Conservation (phyloP, 2,329 filamentous ascomycete genomes). For the Boeremia lycopersici region DNA sequence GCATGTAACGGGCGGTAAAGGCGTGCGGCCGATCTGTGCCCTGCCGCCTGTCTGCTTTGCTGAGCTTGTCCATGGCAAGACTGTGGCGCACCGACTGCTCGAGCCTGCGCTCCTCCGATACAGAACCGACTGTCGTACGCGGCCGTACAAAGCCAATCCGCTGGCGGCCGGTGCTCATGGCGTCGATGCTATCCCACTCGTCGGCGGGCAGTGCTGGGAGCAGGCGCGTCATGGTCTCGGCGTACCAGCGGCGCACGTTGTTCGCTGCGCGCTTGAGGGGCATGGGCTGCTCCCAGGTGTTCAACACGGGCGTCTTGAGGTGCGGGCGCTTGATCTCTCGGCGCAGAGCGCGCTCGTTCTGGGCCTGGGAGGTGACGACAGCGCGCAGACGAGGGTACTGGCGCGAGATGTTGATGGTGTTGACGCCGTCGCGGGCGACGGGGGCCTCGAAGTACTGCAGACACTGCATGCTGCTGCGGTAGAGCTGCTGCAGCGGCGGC, state of each 20-base stretch:
- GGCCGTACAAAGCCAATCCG: constrained; percentile 32
- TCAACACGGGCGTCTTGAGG: constrained; percentile 50
- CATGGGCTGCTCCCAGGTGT: constrained; percentile 55
- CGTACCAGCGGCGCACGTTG: constrained; percentile 52
- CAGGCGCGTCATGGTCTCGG: constrained; percentile 48
- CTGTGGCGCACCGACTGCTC: constrained; percentile 19
- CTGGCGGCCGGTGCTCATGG: constrained; percentile 45
- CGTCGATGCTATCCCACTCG: constrained; percentile 53
- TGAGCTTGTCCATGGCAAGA: constrained; percentile 35
- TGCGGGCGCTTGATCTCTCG: constrained; percentile 30
- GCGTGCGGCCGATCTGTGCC: constrained; percentile 38
- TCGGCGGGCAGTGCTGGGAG: constrained; percentile 52
- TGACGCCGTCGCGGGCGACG: constrained; percentile 15
- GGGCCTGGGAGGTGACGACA: constrained; percentile 34
- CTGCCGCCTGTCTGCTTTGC: constrained; percentile 30
- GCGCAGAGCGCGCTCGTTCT: constrained; percentile 24
- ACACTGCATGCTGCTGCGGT: constrained; percentile 39
- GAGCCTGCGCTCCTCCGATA: constrained; percentile 7
- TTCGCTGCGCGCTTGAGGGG: constrained; percentile 53
- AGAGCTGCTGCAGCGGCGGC: constrained; percentile 44
- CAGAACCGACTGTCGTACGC: constrained; percentile 21
- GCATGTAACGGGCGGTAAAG: constrained; percentile 54
- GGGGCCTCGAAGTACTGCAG: constrained; percentile 43
- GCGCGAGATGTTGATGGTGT: constrained; percentile 36
- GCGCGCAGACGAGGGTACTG: constrained; percentile 40